These are phyloP conservation scores for Verticillium longisporum DNA, from an alignment of 2,329 filamentous ascomycete genomes.

Conservation along the genomic window DNA sequence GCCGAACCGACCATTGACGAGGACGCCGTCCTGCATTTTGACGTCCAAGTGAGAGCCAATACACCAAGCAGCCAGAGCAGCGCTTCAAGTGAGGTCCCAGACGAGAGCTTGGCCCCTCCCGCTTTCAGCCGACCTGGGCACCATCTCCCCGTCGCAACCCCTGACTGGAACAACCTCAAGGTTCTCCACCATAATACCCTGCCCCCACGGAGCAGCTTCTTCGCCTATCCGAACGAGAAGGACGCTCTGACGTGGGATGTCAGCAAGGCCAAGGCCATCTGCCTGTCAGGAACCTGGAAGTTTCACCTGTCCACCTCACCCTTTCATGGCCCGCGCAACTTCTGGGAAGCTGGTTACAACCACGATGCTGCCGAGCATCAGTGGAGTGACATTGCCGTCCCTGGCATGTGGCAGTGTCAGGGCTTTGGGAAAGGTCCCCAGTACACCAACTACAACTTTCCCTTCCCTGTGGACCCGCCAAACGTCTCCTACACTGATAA, in stretches of 20 bases:
- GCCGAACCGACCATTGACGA: not conserved
- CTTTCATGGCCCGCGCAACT: conserved; percentile 34
- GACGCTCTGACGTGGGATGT: conserved; percentile 39
- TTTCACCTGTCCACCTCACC: conserved; percentile 42
- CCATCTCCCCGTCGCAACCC: conserved; percentile 14
- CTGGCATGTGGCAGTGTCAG: conserved; percentile 65
- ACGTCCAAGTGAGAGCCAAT: not conserved
- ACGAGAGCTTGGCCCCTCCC: not conserved
- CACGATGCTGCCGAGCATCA: conserved; percentile 23
- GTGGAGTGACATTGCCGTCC: conserved; percentile 52
- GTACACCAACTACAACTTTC: conserved; percentile 64
- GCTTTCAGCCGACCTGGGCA: not conserved
- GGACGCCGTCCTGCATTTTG: not conserved
- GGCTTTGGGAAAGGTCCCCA: conserved; percentile 58
- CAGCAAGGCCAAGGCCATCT: conserved; percentile 27
- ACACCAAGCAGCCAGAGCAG: not conserved
- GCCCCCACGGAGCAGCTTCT: conserved; percentile 47
- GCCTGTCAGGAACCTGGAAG: conserved; percentile 48
- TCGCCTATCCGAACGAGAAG: conserved; percentile 37
- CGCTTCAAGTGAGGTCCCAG: conserved; percentile 6
- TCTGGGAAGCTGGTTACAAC: conserved; percentile 28
- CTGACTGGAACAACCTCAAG: conserved; percentile 54
- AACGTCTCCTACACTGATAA: conserved; percentile 58
- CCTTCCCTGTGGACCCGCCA: conserved; percentile 61
- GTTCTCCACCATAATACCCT: conserved; percentile 52